phyloP scores from a whole-genome alignment of 306 rosid species.

The Ochetophila trinervis region DNA sequence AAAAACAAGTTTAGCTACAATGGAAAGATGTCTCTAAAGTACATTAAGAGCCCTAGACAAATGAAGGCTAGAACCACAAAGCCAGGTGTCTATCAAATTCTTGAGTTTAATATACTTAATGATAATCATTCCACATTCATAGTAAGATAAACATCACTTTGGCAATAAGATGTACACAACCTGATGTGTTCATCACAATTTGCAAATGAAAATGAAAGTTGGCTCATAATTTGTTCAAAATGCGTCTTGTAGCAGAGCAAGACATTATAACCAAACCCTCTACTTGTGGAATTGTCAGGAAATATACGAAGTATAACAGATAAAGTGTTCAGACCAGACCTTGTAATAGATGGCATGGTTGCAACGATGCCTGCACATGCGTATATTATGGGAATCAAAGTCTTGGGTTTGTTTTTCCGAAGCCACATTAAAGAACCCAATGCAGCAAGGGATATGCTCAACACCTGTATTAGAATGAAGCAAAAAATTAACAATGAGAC shows the following conservation, averaged over 20 bases:
- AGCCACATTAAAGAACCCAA: conserved; percentile 98
- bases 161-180: neutral
- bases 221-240: neutral
- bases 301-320: neutral
- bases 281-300: neutral
- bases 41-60: neutral
- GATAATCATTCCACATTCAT: no score
- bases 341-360: conserved; percentile 97
- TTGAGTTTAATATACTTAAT: no score
- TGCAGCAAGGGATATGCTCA: conserved; percentile 94
- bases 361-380: conserved; percentile 75
- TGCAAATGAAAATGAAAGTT: neutral
- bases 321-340: conserved; percentile 42
- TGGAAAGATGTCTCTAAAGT: conserved; percentile 1
- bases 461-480: conserved; percentile 50
- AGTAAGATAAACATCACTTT: no score
- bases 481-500: conserved; percentile 4
- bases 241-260: neutral
- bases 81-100: no score
- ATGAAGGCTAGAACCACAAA: neutral
- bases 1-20: conserved; percentile 21
- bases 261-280: neutral
- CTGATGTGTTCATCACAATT: neutral
- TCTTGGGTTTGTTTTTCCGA: conserved; percentile 88
- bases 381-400: conserved; percentile 83